Percentiles rank a stretch among this genome's conserved stretches.
phyloP scores from a whole-genome alignment of 257 asterid genomes.

The Solanum chiquidenum region DNA sequence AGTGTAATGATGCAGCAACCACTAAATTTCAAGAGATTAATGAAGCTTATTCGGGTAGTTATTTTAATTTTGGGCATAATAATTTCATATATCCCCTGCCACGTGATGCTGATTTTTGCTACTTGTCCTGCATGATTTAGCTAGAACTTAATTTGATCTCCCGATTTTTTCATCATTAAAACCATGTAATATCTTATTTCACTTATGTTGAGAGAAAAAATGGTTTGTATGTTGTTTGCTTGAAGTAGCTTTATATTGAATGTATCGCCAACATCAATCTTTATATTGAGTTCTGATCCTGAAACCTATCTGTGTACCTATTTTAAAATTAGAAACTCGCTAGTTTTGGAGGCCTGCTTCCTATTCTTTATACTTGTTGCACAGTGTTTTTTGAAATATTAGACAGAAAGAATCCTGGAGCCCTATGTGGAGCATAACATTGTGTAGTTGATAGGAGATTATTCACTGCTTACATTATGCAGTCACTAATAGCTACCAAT shows the following conservation, averaged over 20 bases:
- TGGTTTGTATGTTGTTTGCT: neutral
- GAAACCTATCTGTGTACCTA: neutral
- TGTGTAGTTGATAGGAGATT: neutral
- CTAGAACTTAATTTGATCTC: slow-evolving; percentile 2
- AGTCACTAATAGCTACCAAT: neutral
- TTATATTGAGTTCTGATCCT: neutral
- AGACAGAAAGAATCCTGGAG: neutral
- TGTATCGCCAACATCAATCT: neutral
- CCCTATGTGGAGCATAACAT: neutral
- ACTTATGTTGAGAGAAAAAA: neutral
- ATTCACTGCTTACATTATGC: neutral
- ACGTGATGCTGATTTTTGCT: neutral
- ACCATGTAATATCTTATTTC: neutral
- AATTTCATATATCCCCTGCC: neutral
- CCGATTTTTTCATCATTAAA: neutral
- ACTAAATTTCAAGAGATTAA: slow-evolving; percentile 56
- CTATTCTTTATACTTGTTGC: neutral
- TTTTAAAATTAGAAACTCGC: neutral
- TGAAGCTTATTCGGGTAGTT: slow-evolving; percentile 53
- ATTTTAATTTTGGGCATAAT: neutral
- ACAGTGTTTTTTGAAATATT: neutral
- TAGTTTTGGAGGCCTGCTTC: neutral
- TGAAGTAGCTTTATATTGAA: neutral
- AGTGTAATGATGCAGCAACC: slow-evolving; percentile 39
- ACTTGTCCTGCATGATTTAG: neutral